phyloP scores from a whole-genome alignment of 768 basidiomycete species.

The Calocybe cyanea region DNA sequence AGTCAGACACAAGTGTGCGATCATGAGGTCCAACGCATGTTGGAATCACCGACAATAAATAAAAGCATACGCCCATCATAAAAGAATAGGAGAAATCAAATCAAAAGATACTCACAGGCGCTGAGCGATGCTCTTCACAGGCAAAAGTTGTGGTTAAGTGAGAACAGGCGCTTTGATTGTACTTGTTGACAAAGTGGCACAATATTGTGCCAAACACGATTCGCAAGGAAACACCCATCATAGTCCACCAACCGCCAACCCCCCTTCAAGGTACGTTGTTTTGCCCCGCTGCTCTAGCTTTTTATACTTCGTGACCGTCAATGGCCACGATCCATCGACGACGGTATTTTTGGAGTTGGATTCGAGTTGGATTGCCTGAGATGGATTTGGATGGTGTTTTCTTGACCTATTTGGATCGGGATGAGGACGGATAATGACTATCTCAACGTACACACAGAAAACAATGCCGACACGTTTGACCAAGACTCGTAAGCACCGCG shows the following conservation, averaged over 20 bases:
- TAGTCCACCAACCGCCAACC: conserved; percentile 39
- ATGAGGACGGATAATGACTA: conserved; percentile 18
- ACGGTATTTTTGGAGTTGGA: not conserved
- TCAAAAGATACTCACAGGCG: conserved; percentile 23
- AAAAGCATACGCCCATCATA: conserved; percentile 50
- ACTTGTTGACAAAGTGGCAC: conserved; percentile 27
- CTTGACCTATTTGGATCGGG: conserved; percentile 15
- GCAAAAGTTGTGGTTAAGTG: conserved; percentile 7
- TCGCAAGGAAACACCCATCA: conserved; percentile 15
- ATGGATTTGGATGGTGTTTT: conserved; percentile 59
- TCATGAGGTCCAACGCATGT: conserved; percentile 33
- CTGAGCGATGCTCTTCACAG: conserved; percentile 11
- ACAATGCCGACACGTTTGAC: conserved; percentile 92
- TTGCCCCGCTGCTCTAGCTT: conserved; percentile 3
- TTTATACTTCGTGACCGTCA: conserved; percentile 7
- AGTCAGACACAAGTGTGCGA: conserved; percentile 48
- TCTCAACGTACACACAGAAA: conserved; percentile 26
- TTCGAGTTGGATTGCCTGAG: conserved; percentile 30
- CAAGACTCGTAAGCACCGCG: conserved; percentile 99
- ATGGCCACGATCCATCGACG: conserved; percentile 13
- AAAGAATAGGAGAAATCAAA: not conserved
- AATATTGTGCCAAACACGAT: conserved; percentile 20
- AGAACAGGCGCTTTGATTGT: conserved; percentile 22
- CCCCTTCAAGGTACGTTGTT: conserved; percentile 66
- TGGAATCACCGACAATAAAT: conserved; percentile 75